phyloP scores from a whole-genome alignment of 208 protist genomes.

The Leishmania amazonensis region DNA sequence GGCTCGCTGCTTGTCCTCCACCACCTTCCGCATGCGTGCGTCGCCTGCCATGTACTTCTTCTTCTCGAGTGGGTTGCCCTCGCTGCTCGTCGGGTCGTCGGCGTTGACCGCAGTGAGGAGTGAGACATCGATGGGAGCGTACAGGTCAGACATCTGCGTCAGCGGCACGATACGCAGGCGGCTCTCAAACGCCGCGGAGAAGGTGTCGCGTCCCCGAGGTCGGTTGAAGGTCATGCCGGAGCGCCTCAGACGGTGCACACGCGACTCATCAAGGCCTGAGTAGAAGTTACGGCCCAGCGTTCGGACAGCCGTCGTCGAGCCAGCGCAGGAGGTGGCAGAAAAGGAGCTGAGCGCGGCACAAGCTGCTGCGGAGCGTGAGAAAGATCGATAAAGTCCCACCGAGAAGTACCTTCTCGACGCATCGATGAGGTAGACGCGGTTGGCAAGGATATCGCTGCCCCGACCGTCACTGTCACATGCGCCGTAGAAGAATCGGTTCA shows the following conservation, averaged over 20 bases:
- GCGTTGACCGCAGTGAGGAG: constrained; percentile 21
- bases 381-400: neutral
- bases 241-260: constrained; percentile 58
- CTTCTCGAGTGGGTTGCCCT: constrained; percentile 40
- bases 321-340: neutral
- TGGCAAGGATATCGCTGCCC: neutral
- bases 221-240: constrained; percentile 77
- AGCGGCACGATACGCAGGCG: constrained; percentile 43
- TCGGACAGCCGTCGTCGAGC: neutral
- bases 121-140: constrained; percentile 31
- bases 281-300: constrained; percentile 55
- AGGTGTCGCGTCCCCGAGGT: constrained; percentile 74
- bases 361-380: neutral
- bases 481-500: neutral
- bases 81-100: constrained; percentile 40
- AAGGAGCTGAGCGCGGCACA: neutral
- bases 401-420: neutral
- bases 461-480: neutral
- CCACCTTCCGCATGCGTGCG: constrained; percentile 24
- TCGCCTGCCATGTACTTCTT: constrained; percentile 40
- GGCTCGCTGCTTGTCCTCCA: constrained; percentile 25
- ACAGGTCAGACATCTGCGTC: constrained; percentile 31
- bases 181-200: constrained; percentile 80
- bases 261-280: constrained; percentile 70
- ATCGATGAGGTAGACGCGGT: neutral